Percentiles rank a stretch among this genome's conserved stretches.
Conservation (phyloP, 2,329 filamentous ascomycete genomes). For the Aspergillus neoniger region DNA sequence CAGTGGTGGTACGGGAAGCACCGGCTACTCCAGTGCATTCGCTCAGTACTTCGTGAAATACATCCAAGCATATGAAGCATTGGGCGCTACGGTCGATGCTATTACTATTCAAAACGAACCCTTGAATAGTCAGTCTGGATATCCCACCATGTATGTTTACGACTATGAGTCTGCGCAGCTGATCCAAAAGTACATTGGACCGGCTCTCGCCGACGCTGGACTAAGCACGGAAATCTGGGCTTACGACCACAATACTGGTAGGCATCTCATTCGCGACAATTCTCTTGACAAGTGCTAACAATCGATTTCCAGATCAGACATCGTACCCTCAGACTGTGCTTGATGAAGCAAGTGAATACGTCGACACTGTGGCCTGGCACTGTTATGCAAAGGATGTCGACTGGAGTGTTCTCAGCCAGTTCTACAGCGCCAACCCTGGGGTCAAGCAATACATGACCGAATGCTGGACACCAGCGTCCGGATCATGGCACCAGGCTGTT, state of each 20-base stretch:
- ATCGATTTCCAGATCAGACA: conserved; percentile 25
- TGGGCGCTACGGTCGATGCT: conserved; percentile 38
- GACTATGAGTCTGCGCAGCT: conserved; percentile 37
- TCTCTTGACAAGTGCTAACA: not conserved
- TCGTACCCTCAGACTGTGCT: conserved; percentile 39
- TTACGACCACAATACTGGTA: conserved; percentile 44
- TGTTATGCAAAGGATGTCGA: conserved; percentile 40
- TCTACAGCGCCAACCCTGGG: conserved; percentile 35
- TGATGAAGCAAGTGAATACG: conserved; percentile 30
- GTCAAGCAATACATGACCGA: conserved; percentile 45
- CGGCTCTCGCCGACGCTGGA: conserved; percentile 28
- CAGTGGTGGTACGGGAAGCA: conserved; percentile 29
- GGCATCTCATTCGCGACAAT: not conserved
- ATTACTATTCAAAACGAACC: conserved; percentile 45
- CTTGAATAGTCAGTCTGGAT: conserved; percentile 40
- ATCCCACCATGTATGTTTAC: conserved; percentile 43
- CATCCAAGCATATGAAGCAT: conserved; percentile 36
- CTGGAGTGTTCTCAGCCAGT: conserved; percentile 39
- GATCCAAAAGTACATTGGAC: conserved; percentile 33
- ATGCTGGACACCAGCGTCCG: conserved; percentile 35
- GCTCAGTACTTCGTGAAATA: conserved; percentile 43
- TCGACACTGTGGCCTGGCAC: conserved; percentile 42
- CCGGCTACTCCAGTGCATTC: conserved; percentile 34
- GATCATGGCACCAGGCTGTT: conserved; percentile 29
- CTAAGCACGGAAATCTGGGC: conserved; percentile 34